Conservation (phyloP, 495 filamentous ascomycete species). For the Lichina pygmaea region DNA sequence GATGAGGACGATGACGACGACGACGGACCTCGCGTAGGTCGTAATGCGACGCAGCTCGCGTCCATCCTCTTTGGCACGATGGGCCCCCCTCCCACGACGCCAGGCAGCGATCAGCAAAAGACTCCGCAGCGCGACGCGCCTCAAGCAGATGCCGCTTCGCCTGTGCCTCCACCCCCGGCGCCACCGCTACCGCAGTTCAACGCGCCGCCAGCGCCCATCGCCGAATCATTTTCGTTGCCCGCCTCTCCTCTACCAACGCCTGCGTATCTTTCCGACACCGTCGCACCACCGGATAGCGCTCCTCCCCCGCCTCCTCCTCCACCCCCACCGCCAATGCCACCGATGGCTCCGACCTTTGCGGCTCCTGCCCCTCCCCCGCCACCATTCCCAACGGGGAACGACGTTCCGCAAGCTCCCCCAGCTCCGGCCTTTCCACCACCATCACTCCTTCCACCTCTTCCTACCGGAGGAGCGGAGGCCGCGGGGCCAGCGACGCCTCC, state of each 20-base stretch:
- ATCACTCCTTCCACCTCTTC: constrained; percentile 14
- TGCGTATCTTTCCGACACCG: not conserved
- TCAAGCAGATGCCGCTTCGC: constrained; percentile 15
- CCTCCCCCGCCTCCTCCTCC: not conserved
- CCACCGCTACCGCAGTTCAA: constrained; percentile 15
- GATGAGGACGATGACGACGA: constrained; percentile 34
- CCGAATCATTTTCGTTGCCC: too few relatives aligned
- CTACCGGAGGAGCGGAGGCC: constrained; percentile 12
- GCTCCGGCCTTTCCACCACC: constrained; percentile 24
- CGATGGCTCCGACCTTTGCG: constrained; percentile 6
- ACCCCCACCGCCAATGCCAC: constrained; percentile 9
- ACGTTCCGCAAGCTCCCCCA: constrained; percentile 20
- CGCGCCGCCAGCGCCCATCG: not conserved
- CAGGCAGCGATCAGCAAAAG: constrained; percentile 43
- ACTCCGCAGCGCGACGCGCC: constrained; percentile 12
- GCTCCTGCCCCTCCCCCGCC: constrained; percentile 18
- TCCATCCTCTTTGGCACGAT: constrained; percentile 92
- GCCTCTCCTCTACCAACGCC: too few relatives aligned
- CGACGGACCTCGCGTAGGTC: constrained; percentile 41
- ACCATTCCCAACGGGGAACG: constrained; percentile 15
- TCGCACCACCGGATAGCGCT: not conserved
- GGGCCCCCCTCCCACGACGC: constrained; percentile 75
- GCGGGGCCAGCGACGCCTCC: constrained; percentile 11
- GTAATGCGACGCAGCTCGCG: constrained; percentile 71
- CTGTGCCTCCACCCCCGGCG: constrained; percentile 14